These are phyloP conservation scores for Calonectria hongkongensis DNA, from an alignment of 2,329 filamentous ascomycete species.

Conservation along the genomic window DNA sequence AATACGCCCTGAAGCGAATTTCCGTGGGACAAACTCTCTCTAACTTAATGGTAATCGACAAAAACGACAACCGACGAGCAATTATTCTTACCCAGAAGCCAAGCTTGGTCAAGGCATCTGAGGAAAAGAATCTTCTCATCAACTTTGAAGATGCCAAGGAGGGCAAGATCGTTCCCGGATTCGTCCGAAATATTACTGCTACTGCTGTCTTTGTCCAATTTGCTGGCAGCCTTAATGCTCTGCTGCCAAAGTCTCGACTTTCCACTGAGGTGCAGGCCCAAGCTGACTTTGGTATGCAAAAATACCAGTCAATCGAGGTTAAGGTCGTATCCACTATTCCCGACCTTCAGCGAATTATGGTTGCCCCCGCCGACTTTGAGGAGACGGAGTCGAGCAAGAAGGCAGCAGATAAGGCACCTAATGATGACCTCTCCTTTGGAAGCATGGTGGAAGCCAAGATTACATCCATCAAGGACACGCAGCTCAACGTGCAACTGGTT, in stretches of 20 bases:
- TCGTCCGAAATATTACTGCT: conserved; percentile 88
- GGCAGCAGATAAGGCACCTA: conserved; percentile 54
- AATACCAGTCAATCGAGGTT: conserved; percentile 83
- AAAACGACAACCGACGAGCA: conserved; percentile 84
- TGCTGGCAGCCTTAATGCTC: conserved; percentile 82
- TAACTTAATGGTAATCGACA: conserved; percentile 90
- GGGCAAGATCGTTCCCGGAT: conserved; percentile 83
- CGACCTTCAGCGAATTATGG: conserved; percentile 80
- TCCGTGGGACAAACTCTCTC: conserved; percentile 88
- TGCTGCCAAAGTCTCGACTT: conserved; percentile 87
- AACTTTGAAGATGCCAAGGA: conserved; percentile 82
- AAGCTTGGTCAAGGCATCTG: conserved; percentile 84
- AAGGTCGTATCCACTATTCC: conserved; percentile 84
- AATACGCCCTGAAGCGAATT: conserved; percentile 86
- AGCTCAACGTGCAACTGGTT: conserved; percentile 91
- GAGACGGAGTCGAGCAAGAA: conserved; percentile 65
- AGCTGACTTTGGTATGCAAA: conserved; percentile 86
- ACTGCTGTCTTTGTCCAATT: conserved; percentile 94
- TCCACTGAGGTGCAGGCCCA: conserved; percentile 80
- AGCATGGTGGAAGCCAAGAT: conserved; percentile 85
- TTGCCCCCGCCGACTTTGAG: conserved; percentile 69
- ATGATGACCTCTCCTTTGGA: conserved; percentile 83
- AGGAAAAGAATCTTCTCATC: conserved; percentile 82
- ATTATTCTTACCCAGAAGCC: conserved; percentile 89
- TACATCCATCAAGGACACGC: conserved; percentile 90